phyloP scores from a whole-genome alignment of 768 basidiomycete genomes.

The Lactarius akahatsu region DNA sequence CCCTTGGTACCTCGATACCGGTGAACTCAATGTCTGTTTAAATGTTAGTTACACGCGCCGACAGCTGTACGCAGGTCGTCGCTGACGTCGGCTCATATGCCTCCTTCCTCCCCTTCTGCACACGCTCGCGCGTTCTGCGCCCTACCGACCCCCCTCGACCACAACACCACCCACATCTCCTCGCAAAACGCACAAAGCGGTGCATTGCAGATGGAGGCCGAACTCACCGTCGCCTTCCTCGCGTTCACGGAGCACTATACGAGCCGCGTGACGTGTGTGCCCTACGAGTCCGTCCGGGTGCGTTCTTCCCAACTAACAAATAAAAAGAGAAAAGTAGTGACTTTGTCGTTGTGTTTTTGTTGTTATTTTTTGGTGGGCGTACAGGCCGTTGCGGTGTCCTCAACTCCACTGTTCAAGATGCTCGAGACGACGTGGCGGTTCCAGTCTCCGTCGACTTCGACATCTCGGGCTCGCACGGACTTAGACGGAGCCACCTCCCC shows the following conservation, averaged over 20 bases:
- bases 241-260: constrained; percentile 85
- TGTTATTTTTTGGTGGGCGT: background rate
- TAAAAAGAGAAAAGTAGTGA: constrained; percentile 1
- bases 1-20: constrained; percentile 1
- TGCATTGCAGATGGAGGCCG: constrained; percentile 62
- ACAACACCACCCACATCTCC: constrained; percentile 18
- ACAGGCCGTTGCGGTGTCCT: constrained; percentile 70
- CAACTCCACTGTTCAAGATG: constrained; percentile 71
- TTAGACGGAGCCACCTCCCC: constrained; percentile 18
- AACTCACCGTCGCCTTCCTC: constrained; percentile 87
- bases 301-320: constrained; percentile 33
- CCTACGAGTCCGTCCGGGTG: constrained; percentile 79
- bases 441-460: constrained; percentile 43
- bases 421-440: constrained; percentile 76
- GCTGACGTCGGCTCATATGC: constrained; percentile 86
- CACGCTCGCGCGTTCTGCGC: constrained; percentile 61
- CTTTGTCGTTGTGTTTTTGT: background rate
- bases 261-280: constrained; percentile 78
- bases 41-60: constrained; percentile 64
- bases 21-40: background rate
- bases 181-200: constrained; percentile 33
- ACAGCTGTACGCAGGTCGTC: constrained; percentile 81
- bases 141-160: constrained; percentile 32
- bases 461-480: constrained; percentile 43
- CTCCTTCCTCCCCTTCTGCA: constrained; percentile 88